Percentiles rank a stretch among this genome's conserved stretches.
Conservation (phyloP, 1,284 basidiomycete species). For the Cryptococcus wingfieldii region DNA sequence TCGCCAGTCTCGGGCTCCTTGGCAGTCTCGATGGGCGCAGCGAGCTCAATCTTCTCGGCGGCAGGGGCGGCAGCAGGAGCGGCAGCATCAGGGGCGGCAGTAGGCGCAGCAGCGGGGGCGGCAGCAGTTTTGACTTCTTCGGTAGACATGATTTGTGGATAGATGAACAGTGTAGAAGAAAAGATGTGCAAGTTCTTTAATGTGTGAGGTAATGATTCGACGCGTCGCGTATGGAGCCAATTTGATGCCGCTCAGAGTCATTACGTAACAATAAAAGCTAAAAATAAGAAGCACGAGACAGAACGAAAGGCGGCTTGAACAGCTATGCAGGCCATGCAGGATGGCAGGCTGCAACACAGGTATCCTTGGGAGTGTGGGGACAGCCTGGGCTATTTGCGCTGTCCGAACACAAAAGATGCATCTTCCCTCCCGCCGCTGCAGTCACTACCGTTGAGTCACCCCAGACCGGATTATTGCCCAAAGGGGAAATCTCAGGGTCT, state of each 20-base stretch:
- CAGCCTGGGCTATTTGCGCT: neutral
- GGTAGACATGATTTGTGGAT: conserved; percentile 14
- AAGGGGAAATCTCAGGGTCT: neutral
- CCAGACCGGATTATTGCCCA: too few relatives aligned
- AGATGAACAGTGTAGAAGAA: neutral
- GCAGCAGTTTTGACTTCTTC: conserved; percentile 7
- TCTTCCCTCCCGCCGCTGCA: neutral
- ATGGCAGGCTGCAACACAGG: too few relatives aligned
- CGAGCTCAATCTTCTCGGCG: conserved; percentile 17
- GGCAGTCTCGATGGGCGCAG: conserved; percentile 14
- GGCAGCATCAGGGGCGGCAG: conserved; percentile 9
- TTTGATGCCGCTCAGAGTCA: too few relatives aligned
- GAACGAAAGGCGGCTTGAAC: neutral
- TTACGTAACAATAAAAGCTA: neutral
- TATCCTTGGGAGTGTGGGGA: neutral
- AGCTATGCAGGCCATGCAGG: too few relatives aligned
- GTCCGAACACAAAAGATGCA: neutral
- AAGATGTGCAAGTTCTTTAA: neutral
- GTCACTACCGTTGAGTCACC: too few relatives aligned
- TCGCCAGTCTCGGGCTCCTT: conserved; percentile 14
- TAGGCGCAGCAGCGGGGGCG: conserved; percentile 1
- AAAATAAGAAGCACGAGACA: neutral
- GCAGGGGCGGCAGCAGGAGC: neutral
- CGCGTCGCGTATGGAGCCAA: neutral
- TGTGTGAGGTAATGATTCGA: neutral